Base-by-base conservation (phyloP, 176 grass and related monocot species). In the Luzula sylvatica region DNA sequence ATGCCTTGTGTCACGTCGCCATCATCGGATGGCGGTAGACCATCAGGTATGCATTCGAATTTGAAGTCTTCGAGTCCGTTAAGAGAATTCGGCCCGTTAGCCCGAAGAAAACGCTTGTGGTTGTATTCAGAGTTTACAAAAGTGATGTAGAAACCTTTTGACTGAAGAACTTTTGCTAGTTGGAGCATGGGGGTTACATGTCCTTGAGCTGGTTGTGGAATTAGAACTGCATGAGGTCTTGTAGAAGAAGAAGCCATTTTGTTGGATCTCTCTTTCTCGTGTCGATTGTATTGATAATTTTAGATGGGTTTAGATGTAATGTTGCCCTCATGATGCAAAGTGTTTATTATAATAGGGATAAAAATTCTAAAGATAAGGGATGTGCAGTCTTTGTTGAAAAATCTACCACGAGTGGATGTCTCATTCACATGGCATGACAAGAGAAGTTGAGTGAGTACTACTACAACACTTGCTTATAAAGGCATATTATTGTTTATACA, bases 1-100 rank as follows among this genome's bases (percentile, higher is more conserved):
- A 87, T 76, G 83, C 83, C 83, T 72, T 84, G 88, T 28, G 69
- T 95, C 48, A 78, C 76, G 54, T 95, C n/a, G n/a, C n/a, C 79
- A 26, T 82, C 60, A 2, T 59, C 65, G 2, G 73, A 56, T 1
- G 18, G 46, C 0, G 79, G 83, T n/a, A 94, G 52, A 56, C 88
- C 83, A 21, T 94, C 71, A 2, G 78, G 82, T 4, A 94, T 46
- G 46, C 71, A 28, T 46, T 75, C 75, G 27, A 83, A 83, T 2
- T 30, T 62, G 53, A 94, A 94, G 26, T 74, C 67, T 2, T 46
- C 51, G 32, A 67, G 26, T 50, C 82, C 82, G 20, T 58, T 46
- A n/a, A 82, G 71, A 3, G 70, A 58, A 21, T 8, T 35, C 7
- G 53, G 42, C 0, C 78, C 74, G 24, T 71, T 46, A 22, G 74